phyloP scores from a whole-genome alignment of 192 early-diverging fungal species.

The Spinellus fusiger region DNA sequence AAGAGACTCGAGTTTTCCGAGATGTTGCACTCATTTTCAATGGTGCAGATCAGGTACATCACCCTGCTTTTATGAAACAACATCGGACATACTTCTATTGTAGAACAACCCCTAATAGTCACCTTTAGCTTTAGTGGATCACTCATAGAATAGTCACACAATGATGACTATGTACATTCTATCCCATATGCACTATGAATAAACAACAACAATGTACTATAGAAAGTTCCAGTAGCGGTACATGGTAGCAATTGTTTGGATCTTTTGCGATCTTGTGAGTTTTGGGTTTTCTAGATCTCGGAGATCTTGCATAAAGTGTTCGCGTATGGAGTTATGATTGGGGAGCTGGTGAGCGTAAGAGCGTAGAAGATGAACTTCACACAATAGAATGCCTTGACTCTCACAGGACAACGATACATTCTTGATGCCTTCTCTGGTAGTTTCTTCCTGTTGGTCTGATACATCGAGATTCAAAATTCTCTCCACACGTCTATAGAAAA shows the following conservation, averaged over 20 bases:
- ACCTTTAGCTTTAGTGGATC: too few relatives aligned
- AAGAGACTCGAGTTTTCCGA: too few relatives aligned
- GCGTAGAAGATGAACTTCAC: conserved; percentile 56
- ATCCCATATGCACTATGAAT: too few relatives aligned
- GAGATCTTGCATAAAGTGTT: conserved; percentile 72
- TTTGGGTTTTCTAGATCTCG: conserved; percentile 64
- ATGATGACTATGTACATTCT: too few relatives aligned
- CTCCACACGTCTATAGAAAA: conserved; percentile 11
- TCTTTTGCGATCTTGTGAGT: conserved; percentile 46
- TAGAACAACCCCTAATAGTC: too few relatives aligned
- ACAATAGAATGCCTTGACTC: conserved; percentile 58
- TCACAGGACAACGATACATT: conserved; percentile 41
- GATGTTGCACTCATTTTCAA: too few relatives aligned
- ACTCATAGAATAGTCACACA: too few relatives aligned
- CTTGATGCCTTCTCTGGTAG: background rate
- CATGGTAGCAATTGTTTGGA: conserved; percentile 57
- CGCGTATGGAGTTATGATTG: conserved; percentile 38
- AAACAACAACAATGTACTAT: too few relatives aligned
- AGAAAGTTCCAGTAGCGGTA: conserved; percentile 59
- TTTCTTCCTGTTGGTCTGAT: background rate
- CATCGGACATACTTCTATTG: too few relatives aligned
- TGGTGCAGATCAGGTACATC: too few relatives aligned
- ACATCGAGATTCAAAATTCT: conserved; percentile 2
- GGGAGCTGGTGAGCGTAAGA: conserved; percentile 41
- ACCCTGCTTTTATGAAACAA: too few relatives aligned